Conservation (phyloP, 768 basidiomycete genomes). For the Hirschioporus abietinus region DNA sequence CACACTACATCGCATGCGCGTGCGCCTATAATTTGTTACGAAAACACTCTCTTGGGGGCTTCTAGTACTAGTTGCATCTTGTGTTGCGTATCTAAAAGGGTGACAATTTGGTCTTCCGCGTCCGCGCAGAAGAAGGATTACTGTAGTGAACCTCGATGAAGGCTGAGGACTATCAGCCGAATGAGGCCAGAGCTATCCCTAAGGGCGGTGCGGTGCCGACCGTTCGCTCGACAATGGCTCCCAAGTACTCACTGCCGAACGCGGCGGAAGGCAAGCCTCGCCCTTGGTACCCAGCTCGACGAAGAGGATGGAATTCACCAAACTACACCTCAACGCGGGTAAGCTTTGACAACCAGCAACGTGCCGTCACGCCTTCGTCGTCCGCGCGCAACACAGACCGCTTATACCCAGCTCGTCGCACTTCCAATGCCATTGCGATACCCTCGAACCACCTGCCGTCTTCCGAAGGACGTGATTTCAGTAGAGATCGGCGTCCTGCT, state of each 20-base stretch:
- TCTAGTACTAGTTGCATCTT: too few relatives aligned
- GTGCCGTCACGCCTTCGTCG: neutral
- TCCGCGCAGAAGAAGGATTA: neutral
- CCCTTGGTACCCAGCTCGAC: neutral
- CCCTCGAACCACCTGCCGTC: neutral
- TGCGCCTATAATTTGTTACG: too few relatives aligned
- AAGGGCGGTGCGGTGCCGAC: neutral
- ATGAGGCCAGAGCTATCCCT: neutral
- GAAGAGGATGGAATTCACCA: neutral
- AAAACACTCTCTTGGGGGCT: too few relatives aligned
- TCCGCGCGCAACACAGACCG: neutral
- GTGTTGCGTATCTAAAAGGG: too few relatives aligned
- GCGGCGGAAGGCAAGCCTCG: neutral
- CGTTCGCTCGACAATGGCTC: neutral
- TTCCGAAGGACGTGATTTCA: neutral
- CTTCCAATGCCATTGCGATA: neutral
- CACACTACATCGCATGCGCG: too few relatives aligned
- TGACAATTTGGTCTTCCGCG: neutral
- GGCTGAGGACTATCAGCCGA: conserved; percentile 1
- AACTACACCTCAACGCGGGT: neutral
- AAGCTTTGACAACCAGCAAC: neutral
- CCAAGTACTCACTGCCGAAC: neutral
- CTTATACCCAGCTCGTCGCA: neutral
- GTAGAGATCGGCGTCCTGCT: neutral
- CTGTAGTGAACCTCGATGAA: neutral